phyloP scores from a whole-genome alignment of 306 rosid species.

The Ormosia semicastrata region DNA sequence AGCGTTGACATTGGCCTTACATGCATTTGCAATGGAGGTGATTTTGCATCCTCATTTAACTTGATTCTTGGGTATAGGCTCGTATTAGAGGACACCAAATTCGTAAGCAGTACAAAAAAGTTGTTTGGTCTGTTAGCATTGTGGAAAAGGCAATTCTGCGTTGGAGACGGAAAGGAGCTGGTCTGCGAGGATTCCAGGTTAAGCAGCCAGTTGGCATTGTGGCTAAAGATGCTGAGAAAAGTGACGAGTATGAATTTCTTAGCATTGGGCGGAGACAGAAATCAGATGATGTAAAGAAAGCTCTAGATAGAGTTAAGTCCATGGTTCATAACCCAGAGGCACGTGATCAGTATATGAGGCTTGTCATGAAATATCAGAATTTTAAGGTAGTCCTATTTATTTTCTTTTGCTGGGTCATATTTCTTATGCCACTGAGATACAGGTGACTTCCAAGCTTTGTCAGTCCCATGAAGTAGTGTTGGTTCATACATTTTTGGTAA shows the following conservation, averaged over 20 bases:
- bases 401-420: neutral
- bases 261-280: constrained; percentile 65
- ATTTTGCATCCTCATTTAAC: neutral
- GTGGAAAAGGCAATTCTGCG: constrained; percentile 74
- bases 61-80: constrained; percentile 47
- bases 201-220: constrained; percentile 34
- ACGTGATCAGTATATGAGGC: constrained; percentile 66
- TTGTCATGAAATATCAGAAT: constrained; percentile 47
- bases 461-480: neutral
- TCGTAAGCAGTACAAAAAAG: constrained; percentile 63
- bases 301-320: constrained; percentile 64
- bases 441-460: neutral
- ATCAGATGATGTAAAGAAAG: constrained; percentile 59
- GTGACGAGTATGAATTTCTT: constrained; percentile 68
- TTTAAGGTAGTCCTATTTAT: constrained; percentile 37
- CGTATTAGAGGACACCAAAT: constrained; percentile 74
- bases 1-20: neutral
- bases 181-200: constrained; percentile 66
- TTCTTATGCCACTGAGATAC: neutral
- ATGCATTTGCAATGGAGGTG: neutral
- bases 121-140: constrained; percentile 75
- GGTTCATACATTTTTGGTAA: neutral
- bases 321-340: constrained; percentile 69
- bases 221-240: constrained; percentile 34
- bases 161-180: constrained; percentile 69